Conservation (phyloP, 202 grass and related monocot genomes). For the Schoenoplectus triqueter region DNA sequence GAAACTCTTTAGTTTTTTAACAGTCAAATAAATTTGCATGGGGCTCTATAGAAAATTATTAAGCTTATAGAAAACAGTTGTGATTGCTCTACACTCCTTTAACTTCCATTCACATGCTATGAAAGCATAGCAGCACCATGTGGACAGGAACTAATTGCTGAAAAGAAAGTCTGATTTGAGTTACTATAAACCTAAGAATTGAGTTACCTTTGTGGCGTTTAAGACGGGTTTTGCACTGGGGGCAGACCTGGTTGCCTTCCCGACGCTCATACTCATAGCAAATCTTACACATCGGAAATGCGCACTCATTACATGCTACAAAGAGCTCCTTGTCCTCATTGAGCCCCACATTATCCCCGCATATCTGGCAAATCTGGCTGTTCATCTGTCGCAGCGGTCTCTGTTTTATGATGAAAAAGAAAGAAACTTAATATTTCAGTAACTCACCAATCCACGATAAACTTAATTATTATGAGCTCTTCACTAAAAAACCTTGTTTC, state of each 20-base stretch:
- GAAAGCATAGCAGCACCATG: neutral
- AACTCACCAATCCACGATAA: neutral
- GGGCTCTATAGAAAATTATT: neutral
- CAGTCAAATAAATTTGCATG: slow-evolving; percentile 8
- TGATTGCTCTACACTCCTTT: neutral
- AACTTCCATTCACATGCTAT: neutral
- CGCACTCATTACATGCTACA: slow-evolving; percentile 95
- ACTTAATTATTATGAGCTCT: neutral
- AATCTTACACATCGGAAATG: slow-evolving; percentile 74
- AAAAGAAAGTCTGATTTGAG: neutral
- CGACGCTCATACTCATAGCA: slow-evolving; percentile 95
- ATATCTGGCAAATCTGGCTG: slow-evolving; percentile 89
- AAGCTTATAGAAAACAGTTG: slow-evolving; percentile 16
- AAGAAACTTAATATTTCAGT: slow-evolving; percentile 17
- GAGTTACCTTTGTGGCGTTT: slow-evolving; percentile 83
- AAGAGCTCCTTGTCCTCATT: slow-evolving; percentile 74
- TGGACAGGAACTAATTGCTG: slow-evolving; percentile 17
- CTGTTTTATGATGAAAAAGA: slow-evolving; percentile 21
- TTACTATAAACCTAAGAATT: slow-evolving; percentile 19
- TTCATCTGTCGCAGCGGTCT: slow-evolving; percentile 30
- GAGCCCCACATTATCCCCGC: slow-evolving; percentile 85
- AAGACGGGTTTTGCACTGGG: slow-evolving; percentile 95
- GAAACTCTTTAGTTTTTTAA: neutral
- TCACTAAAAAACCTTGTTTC: neutral
- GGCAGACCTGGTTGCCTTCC: slow-evolving; percentile 94